Percentiles rank a stretch among this genome's conserved stretches.
Evolutionary conservation across 768 basidiomycete genomes (phyloP).

Genomic region (Phaffia tasmanica): DNA sequence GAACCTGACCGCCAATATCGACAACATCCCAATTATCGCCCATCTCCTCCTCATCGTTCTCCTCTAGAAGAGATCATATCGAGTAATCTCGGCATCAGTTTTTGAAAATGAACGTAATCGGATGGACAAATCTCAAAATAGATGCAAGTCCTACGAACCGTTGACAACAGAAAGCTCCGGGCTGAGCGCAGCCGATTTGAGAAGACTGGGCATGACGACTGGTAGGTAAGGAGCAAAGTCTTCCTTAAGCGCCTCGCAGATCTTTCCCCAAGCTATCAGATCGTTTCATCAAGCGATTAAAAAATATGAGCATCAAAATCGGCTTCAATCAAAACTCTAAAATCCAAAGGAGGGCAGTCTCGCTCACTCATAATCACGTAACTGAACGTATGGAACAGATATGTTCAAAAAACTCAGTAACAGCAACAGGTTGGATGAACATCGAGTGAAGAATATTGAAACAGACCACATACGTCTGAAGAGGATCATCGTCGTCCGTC

Average conservation of each 20-base stretch:
- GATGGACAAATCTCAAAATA: neutral
- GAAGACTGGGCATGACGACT: slow-evolving; percentile 67
- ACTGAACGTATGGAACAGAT: neutral
- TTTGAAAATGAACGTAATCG: slow-evolving; percentile 11
- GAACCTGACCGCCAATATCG: slow-evolving; percentile 50
- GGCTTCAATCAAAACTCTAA: neutral
- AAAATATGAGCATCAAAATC: slow-evolving; percentile 1
- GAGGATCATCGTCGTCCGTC: slow-evolving; percentile 58
- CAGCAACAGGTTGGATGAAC: neutral
- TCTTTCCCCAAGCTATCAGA: slow-evolving; percentile 68
- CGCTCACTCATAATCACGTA: slow-evolving; percentile 39
- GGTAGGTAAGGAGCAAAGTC: slow-evolving; percentile 81
- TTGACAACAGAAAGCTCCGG: slow-evolving; percentile 65
- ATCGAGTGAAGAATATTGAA: neutral
- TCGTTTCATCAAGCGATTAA: neutral
- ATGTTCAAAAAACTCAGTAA: neutral
- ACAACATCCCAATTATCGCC: slow-evolving; percentile 56
- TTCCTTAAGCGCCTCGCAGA: slow-evolving; percentile 70
- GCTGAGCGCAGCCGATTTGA: slow-evolving; percentile 66
- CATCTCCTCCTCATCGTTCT: slow-evolving; percentile 39
- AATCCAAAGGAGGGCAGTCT: neutral
- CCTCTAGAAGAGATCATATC: slow-evolving; percentile 38
- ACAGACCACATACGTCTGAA: slow-evolving; percentile 48
- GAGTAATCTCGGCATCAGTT: slow-evolving; percentile 2
- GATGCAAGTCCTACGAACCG: slow-evolving; percentile 34